Base-by-base conservation (phyloP, 768 basidiomycete genomes). In the Suillus decipiens region DNA sequence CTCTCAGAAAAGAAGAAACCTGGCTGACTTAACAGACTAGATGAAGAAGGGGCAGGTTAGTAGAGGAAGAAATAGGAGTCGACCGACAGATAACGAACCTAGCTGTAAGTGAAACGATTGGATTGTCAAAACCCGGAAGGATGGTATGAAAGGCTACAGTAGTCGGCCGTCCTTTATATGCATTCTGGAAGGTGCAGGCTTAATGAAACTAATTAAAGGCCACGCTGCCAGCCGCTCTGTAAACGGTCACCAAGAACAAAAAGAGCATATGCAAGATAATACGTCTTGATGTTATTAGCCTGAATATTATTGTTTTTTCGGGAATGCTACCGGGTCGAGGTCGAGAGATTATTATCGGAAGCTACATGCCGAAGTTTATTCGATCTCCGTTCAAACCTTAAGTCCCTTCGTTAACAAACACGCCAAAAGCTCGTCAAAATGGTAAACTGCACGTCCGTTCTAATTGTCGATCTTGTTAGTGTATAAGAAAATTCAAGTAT, bases 91-190 rank as follows among this genome's bases (percentile, higher is more conserved):
- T 48, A 24, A 66, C 63, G 12, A 59, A 75, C 74, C 75, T 76
- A 64, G 75, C 74, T 75, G 74, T 58, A 62, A 61, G 48, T 43
- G 39, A 37, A 42, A 62, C 43, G 55, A 66, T 67, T 64, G 75
- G 74, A 72, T 76, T 77, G 67, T 75, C 75, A 75, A 77, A 75
- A 75, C 75, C 74, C 74, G 56, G 70, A 68, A 69, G 72, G 54
- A 51, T 57, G n/a, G 53, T 10, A 19, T n/a, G 36, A 39, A 60
- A 31, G 22, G 54, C 28, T 9, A 33, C 19, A n/a, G n/a, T 43
- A 8, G 42, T n/a, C 42, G 3, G 19, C 19, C n/a, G 19, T n/a
- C 19, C 19, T n/a, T 45, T 45, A 45, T n/a, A 45, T 45, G n/a
- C 19, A 9, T 43, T 43, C 42, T 19, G 10, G 42, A 12, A 6